phyloP scores from a whole-genome alignment of 768 basidiomycete genomes.

The Ramaria sp. region DNA sequence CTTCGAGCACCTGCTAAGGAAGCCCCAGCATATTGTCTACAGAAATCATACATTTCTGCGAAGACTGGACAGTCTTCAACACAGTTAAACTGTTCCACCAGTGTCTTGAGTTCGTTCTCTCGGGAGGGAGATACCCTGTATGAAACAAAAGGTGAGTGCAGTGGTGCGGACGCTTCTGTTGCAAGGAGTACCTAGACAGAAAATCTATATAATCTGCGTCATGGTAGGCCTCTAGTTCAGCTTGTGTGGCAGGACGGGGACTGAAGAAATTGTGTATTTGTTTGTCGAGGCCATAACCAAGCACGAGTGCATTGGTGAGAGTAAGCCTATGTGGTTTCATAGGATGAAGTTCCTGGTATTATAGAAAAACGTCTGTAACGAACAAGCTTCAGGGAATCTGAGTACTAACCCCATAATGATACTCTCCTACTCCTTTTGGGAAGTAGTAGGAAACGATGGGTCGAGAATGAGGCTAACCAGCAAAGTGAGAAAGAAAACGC shows the following conservation, averaged over 20 bases:
- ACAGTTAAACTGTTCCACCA: conserved; percentile 85
- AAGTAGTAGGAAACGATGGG: conserved; percentile 95
- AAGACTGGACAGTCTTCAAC: conserved; percentile 98
- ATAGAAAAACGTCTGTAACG: conserved; percentile 6
- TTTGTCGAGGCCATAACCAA: conserved; percentile 94
- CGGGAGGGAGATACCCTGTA: conserved; percentile 75
- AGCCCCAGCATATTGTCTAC: conserved; percentile 86
- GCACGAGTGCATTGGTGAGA: conserved; percentile 87
- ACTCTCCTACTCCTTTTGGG: conserved; percentile 85
- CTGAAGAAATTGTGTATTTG: conserved; percentile 88
- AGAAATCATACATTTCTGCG: conserved; percentile 89
- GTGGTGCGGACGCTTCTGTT: conserved; percentile 14
- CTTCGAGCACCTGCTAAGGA: conserved; percentile 88
- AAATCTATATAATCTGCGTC: conserved; percentile 95
- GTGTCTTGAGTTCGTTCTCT: conserved; percentile 54
- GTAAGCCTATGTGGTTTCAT: conserved; percentile 99
- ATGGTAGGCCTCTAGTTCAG: conserved; percentile 85
- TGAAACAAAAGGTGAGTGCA: not conserved
- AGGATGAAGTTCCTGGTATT: conserved; percentile 80
- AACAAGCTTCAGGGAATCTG: not conserved
- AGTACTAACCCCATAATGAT: conserved; percentile 84
- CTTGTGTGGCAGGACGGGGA: conserved; percentile 79
- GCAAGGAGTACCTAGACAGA: conserved; percentile 53
- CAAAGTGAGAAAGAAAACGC: not conserved
- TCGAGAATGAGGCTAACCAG: conserved; percentile 62